Conservation (phyloP, 805 yeast species). For the Peterozyma xylosa region DNA sequence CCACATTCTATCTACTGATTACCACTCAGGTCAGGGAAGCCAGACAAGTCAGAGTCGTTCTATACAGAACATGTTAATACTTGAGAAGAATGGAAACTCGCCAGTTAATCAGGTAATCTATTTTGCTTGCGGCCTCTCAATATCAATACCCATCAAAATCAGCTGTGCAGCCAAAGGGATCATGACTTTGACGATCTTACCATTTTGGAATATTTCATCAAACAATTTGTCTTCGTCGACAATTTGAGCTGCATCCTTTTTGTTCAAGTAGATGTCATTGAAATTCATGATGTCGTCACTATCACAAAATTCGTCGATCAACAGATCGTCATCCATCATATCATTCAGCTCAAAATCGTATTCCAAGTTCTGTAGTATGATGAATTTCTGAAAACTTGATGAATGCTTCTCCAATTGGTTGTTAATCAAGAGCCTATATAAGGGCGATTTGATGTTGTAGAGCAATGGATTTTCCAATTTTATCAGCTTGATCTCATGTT, state of each 20-base stretch:
- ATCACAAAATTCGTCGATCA: slow-evolving; percentile 20
- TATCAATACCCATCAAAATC: slow-evolving; percentile 13
- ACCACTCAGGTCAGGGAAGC: too few species aligned
- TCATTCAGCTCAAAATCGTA: slow-evolving; percentile 21
- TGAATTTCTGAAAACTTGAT: slow-evolving; percentile 20
- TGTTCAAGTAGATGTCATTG: slow-evolving; percentile 10
- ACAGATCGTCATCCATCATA: slow-evolving; percentile 10
- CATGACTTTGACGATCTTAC: slow-evolving; percentile 20
- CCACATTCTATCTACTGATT: too few species aligned
- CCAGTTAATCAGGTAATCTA: too few species aligned
- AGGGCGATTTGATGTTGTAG: slow-evolving; percentile 27
- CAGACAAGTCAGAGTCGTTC: too few species aligned
- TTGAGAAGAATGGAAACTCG: too few species aligned
- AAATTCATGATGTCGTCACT: slow-evolving; percentile 18
- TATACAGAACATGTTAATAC: too few species aligned
- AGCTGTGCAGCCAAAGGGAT: slow-evolving; percentile 28
- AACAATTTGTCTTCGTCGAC: slow-evolving; percentile 9
- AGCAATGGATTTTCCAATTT: slow-evolving; percentile 18
- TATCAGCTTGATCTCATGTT: slow-evolving; percentile 12
- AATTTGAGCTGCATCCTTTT: not conserved
- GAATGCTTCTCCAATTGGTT: slow-evolving; percentile 10
- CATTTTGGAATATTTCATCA: slow-evolving; percentile 15
- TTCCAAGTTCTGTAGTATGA: slow-evolving; percentile 27
- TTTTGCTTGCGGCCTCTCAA: not conserved
- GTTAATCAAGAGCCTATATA: slow-evolving; percentile 15